phyloP scores from a whole-genome alignment of 1,284 basidiomycete genomes.

The Pseudozyma tsukubaensis region DNA sequence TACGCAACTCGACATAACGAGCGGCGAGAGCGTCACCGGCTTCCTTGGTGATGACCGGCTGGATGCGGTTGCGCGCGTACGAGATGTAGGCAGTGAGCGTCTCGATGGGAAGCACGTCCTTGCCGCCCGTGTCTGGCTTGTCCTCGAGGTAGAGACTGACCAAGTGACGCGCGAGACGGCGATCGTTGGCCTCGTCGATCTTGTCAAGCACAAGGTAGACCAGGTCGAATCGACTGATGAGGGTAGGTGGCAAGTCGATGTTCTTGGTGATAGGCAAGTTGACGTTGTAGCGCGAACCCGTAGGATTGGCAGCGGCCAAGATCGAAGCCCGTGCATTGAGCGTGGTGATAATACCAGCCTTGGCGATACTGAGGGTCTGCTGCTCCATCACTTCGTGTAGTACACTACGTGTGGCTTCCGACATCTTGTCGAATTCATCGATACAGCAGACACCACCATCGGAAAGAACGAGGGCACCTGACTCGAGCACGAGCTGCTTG shows the following conservation, averaged over 20 bases:
- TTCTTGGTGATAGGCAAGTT: conserved; percentile 79
- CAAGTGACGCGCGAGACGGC: conserved; percentile 90
- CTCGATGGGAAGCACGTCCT: conserved; percentile 85
- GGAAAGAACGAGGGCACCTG: conserved; percentile 93
- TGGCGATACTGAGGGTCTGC: conserved; percentile 99
- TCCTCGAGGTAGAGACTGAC: conserved; percentile 95
- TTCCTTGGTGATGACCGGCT: conserved; percentile 87
- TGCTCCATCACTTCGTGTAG: conserved; percentile 99
- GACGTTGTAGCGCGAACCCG: conserved; percentile 93
- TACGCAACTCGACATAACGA: conserved; percentile 92
- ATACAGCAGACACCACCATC: conserved; percentile 99
- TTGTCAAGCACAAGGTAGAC: conserved; percentile 97
- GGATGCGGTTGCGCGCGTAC: conserved; percentile 87
- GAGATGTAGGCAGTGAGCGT: conserved; percentile 94
- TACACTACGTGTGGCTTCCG: conserved; percentile 93
- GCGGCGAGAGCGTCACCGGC: conserved; percentile 86
- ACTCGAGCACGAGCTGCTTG: conserved; percentile 96
- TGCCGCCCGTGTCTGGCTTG: conserved; percentile 76
- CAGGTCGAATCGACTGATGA: conserved; percentile 97
- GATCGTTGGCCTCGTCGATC: conserved; percentile 84
- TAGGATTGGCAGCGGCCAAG: conserved; percentile 94
- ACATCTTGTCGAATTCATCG: conserved; percentile 99
- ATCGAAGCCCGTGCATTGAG: conserved; percentile 97
- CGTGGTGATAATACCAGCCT: conserved; percentile 98
- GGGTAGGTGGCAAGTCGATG: conserved; percentile 87